phyloP scores from a whole-genome alignment of 2,329 filamentous ascomycete genomes.

The Diaporthe citri region DNA sequence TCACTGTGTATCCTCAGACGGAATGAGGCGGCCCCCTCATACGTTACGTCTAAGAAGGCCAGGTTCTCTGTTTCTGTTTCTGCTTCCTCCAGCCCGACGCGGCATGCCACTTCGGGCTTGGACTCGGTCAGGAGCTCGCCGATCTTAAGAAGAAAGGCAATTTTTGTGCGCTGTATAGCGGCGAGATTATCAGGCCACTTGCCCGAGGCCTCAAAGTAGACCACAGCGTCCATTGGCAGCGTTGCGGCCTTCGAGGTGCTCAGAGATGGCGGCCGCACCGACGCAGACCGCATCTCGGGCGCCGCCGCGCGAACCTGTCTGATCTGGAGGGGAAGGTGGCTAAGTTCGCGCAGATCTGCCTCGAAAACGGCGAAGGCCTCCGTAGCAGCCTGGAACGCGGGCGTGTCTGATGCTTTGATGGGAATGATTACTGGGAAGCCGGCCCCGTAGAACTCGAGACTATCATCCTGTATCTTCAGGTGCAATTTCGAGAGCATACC shows the following conservation, averaged over 20 bases:
- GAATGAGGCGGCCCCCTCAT: slow-evolving; percentile 79
- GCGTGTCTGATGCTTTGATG: slow-evolving; percentile 60
- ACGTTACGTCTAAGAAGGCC: slow-evolving; percentile 85
- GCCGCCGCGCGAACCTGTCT: slow-evolving; percentile 82
- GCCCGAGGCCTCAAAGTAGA: slow-evolving; percentile 93
- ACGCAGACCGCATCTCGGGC: slow-evolving; percentile 80
- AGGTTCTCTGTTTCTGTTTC: slow-evolving; percentile 78
- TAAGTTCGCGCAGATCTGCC: slow-evolving; percentile 79
- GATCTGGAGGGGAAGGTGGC: slow-evolving; percentile 87
- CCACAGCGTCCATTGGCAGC: slow-evolving; percentile 79
- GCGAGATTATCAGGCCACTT: slow-evolving; percentile 94
- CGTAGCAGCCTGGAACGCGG: slow-evolving; percentile 76
- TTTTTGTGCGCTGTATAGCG: slow-evolving; percentile 93
- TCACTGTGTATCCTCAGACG: slow-evolving; percentile 91
- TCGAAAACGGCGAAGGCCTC: slow-evolving; percentile 81
- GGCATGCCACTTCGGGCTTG: slow-evolving; percentile 70
- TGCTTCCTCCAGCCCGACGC: slow-evolving; percentile 85
- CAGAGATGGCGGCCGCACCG: slow-evolving; percentile 65
- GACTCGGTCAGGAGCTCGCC: slow-evolving; percentile 75
- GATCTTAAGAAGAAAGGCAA: slow-evolving; percentile 87
- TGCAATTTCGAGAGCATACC: slow-evolving; percentile 78
- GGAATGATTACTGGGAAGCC: slow-evolving; percentile 64
- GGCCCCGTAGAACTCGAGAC: slow-evolving; percentile 64
- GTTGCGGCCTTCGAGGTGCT: slow-evolving; percentile 58
- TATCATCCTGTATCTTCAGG: slow-evolving; percentile 69